Conservation (phyloP, 176 grass and related monocot genomes). For the Eleusine coracana region DNA sequence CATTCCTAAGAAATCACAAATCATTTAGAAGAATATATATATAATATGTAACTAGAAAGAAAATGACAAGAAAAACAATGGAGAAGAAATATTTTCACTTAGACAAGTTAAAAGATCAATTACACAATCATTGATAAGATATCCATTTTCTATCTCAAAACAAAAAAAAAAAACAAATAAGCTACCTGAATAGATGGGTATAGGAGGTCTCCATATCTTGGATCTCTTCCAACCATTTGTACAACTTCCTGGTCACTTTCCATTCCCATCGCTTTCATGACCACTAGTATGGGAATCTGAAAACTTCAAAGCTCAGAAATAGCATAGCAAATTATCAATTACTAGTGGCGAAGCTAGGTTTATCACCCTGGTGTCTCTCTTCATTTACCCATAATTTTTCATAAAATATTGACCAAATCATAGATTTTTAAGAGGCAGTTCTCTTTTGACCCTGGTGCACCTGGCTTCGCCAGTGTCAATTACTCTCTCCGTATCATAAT, state of each 20-base stretch:
- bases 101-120: slow-evolving; percentile 17
- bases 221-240: slow-evolving; percentile 96
- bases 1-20: slow-evolving; percentile 71
- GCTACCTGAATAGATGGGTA: slow-evolving; percentile 87
- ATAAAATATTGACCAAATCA: too few relatives aligned
- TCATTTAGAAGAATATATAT: background rate
- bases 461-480: background rate
- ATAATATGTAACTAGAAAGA: background rate
- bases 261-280: slow-evolving; percentile 99
- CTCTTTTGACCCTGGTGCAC: too few relatives aligned
- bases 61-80: background rate
- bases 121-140: background rate
- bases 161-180: slow-evolving; percentile 20
- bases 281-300: slow-evolving; percentile 95
- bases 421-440: too few relatives aligned
- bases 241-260: slow-evolving; percentile 95
- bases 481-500: slow-evolving; percentile 16
- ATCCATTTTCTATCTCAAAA: slow-evolving; percentile 9
- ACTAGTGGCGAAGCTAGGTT: too few relatives aligned
- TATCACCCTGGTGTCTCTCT: too few relatives aligned
- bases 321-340: slow-evolving; percentile 23
- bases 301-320: slow-evolving; percentile 31
- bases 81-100: slow-evolving; percentile 21
- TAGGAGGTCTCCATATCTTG: slow-evolving; percentile 74
- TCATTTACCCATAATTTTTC: too few relatives aligned